These are phyloP conservation scores for Kwoniella botswanensis DNA, from an alignment of 768 basidiomycete genomes.

Conservation along the genomic window DNA sequence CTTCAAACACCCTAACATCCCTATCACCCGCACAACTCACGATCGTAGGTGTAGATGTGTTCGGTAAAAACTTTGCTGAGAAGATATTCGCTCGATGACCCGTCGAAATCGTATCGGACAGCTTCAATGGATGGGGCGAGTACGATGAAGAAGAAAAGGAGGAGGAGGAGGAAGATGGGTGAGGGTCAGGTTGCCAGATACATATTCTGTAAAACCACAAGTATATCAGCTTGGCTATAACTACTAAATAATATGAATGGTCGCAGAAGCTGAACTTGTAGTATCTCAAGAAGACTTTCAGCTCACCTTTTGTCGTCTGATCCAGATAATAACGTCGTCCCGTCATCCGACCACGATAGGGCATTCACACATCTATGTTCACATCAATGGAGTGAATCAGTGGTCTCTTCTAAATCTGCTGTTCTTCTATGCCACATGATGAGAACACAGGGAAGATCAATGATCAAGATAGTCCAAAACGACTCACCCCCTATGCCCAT, in stretches of 20 bases:
- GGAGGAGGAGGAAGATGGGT: constrained; percentile 10
- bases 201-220: constrained; percentile 64
- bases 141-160: constrained; percentile 27
- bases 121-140: constrained; percentile 63
- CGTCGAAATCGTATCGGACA: constrained; percentile 74
- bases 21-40: constrained; percentile 66
- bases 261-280: not conserved
- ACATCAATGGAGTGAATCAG: not conserved
- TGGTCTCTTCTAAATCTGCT: not conserved
- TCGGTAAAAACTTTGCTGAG: constrained; percentile 77
- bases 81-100: constrained; percentile 86
- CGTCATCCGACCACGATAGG: constrained; percentile 57
- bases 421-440: not conserved
- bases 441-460: not conserved
- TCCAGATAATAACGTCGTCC: constrained; percentile 51
- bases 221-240: not conserved
- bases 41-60: constrained; percentile 69
- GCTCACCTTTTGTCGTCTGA: constrained; percentile 54
- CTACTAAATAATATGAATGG: not conserved
- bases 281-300: too few species aligned
- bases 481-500: constrained; percentile 71
- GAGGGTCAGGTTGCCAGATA: constrained; percentile 72
- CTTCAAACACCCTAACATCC: constrained; percentile 78
- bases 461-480: too few species aligned
- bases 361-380: constrained; percentile 57